Base-by-base conservation (phyloP, 2,329 filamentous ascomycete genomes). In the Penicillium sp. region DNA sequence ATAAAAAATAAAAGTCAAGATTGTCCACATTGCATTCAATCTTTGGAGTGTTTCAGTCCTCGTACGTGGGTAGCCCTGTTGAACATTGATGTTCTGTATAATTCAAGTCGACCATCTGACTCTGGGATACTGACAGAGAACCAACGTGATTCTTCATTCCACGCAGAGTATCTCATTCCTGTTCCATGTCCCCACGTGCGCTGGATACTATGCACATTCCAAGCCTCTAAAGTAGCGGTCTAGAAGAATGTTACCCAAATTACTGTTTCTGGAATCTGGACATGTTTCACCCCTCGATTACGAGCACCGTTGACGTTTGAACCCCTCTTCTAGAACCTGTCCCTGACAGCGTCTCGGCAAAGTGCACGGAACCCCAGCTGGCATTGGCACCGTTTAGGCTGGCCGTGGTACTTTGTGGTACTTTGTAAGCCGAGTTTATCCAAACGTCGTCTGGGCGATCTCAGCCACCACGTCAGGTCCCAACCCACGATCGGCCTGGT, bases 1-100 rank as follows among this genome's bases (percentile, higher is more conserved):
- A 64, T 66, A 65, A 55, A 68, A 65, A 67, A 63, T 57, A 63
- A 61, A 65, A 65, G 58, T 65, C 58, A 8, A 66, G 38, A 38
- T 53, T 59, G 20, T 58, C 31, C 25, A 12, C 25, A 57, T 35
- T 39, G 25, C 42, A 15, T 12, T 28, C 11, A 8, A 15, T 15
- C 20, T 4, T n/a, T 17, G 2, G 20, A 22, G 12, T 25, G 22
- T 22, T 11, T 37, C 5, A 35, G 25, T 35, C 14, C 10, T n/a
- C 38, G 38, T 20, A 10, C 31, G 31, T 8, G n/a, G 17, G 38
- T 10, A 41, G n/a, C 17, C 6, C 25, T 22, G 31, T 31, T 31
- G 31, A 31, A 8, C 31, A 31, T 31, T 31, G 31, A 31, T 31
- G 31, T 5, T 31, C 6, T 31, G 2, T 22, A 31, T 31, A 31